Conservation (phyloP, 768 basidiomycete species). For the Mycena olivaceomarginata region DNA sequence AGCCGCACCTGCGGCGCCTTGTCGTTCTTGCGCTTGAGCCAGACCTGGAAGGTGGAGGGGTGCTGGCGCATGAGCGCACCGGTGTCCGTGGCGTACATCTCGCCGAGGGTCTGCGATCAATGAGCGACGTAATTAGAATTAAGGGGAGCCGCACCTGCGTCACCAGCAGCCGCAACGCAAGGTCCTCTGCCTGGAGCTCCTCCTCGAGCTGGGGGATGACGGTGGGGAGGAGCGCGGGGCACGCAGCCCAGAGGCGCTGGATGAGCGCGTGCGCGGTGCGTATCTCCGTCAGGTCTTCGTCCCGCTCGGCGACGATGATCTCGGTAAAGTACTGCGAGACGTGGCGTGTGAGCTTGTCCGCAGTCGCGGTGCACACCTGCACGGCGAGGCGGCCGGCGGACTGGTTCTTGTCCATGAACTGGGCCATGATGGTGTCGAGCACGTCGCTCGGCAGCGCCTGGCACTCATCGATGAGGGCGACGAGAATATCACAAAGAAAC, state of each 20-base stretch:
- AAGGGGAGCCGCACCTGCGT: conserved; percentile 73
- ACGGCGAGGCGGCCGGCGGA: conserved; percentile 89
- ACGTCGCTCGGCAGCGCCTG: conserved; percentile 86
- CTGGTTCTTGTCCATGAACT: conserved; percentile 90
- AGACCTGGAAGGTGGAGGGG: conserved; percentile 89
- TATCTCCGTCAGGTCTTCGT: conserved; percentile 80
- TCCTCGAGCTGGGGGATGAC: conserved; percentile 96
- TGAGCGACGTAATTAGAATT: background rate
- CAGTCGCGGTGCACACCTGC: conserved; percentile 88
- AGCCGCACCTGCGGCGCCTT: conserved; percentile 82
- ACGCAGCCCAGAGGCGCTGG: conserved; percentile 86
- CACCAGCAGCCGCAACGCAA: conserved; percentile 84
- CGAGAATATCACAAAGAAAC: conserved; percentile 92
- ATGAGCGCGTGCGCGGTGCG: conserved; percentile 90
- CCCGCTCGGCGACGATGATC: conserved; percentile 78
- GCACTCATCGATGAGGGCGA: conserved; percentile 92
- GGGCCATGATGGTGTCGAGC: conserved; percentile 87
- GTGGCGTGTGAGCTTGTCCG: conserved; percentile 92
- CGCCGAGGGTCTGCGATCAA: conserved; percentile 81
- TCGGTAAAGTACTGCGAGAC: conserved; percentile 96
- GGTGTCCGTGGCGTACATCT: conserved; percentile 92
- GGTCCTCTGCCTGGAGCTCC: conserved; percentile 87
- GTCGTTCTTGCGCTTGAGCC: conserved; percentile 89
- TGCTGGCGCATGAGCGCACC: conserved; percentile 86
- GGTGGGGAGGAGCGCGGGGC: conserved; percentile 88